Evolutionary conservation across 148 eudicot species (phyloP).

Genomic region (Linanthus parryae): DNA sequence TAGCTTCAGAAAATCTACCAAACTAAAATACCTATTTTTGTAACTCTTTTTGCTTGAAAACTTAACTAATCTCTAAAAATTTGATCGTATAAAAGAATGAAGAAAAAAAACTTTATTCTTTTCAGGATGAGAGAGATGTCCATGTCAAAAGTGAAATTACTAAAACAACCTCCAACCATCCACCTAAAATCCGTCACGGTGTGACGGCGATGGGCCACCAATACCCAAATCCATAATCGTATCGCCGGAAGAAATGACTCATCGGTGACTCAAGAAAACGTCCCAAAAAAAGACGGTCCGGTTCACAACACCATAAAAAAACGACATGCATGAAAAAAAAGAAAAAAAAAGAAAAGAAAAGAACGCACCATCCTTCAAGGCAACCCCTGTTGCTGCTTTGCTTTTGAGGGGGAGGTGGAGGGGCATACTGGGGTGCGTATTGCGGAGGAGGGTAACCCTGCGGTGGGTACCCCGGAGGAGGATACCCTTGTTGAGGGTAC

Average conservation of each 20-base stretch:
- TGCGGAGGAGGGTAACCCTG: conserved; percentile 42
- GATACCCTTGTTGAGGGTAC: conserved; percentile 26
- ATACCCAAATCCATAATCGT: too few relatives aligned
- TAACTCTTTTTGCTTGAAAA: too few relatives aligned
- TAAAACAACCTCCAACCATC: background rate
- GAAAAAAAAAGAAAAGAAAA: background rate
- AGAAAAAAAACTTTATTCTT: too few relatives aligned
- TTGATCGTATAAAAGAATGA: too few relatives aligned
- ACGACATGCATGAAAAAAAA: background rate
- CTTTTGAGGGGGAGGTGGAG: conserved; percentile 52
- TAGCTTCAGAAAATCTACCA: too few relatives aligned
- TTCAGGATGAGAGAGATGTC: too few relatives aligned
- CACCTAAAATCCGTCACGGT: too few relatives aligned
- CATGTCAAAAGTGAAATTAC: too few relatives aligned
- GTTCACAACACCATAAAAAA: background rate
- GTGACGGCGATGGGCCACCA: too few relatives aligned
- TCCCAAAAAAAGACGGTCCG: background rate
- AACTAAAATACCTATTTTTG: too few relatives aligned
- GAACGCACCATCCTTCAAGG: conserved; percentile 60
- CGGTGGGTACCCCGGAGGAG: conserved; percentile 5
- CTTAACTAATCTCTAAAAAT: too few relatives aligned
- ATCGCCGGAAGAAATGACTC: background rate
- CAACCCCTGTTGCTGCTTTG: conserved; percentile 23
- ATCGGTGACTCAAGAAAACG: background rate
- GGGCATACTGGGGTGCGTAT: conserved; percentile 38